These are phyloP conservation scores for Incumbomyces delicatus DNA, from an alignment of 2,329 filamentous ascomycete genomes.

Conservation along the genomic window DNA sequence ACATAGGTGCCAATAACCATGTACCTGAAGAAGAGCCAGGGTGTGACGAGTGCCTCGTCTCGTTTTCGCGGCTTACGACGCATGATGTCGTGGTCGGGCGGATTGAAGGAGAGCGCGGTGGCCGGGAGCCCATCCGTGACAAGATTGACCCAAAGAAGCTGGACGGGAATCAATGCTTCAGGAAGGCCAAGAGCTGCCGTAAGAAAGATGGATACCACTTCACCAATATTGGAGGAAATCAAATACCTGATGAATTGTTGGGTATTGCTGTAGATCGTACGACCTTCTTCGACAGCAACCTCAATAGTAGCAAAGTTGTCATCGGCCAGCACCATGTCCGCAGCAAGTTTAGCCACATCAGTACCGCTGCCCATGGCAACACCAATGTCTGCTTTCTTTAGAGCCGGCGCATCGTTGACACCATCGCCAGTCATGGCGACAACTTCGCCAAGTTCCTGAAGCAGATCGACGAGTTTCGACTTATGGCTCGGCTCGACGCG, in stretches of 20 bases:
- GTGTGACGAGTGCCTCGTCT: slow-evolving; percentile 82
- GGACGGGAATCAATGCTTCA: slow-evolving; percentile 90
- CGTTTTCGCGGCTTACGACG: slow-evolving; percentile 80
- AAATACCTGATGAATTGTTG: slow-evolving; percentile 99
- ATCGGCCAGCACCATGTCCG: slow-evolving; percentile 97
- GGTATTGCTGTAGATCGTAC: slow-evolving; percentile 99
- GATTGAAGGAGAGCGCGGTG: slow-evolving; percentile 95
- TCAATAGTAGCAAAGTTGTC: slow-evolving; percentile 99
- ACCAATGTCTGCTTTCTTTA: slow-evolving; percentile 98
- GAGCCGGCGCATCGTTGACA: slow-evolving; percentile 92
- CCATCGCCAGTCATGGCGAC: slow-evolving; percentile 99
- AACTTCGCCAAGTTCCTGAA: slow-evolving; percentile 85
- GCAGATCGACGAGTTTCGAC: slow-evolving; percentile 91
- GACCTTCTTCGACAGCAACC: slow-evolving; percentile 88
- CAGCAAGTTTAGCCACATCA: slow-evolving; percentile 89
- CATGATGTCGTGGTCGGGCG: slow-evolving; percentile 98
- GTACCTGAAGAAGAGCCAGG: slow-evolving; percentile 97
- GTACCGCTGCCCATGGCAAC: slow-evolving; percentile 98
- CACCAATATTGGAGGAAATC: slow-evolving; percentile 97
- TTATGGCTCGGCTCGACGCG: slow-evolving; percentile 94
- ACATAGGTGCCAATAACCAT: slow-evolving; percentile 94
- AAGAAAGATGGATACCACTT: slow-evolving; percentile 97
- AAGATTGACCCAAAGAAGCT: slow-evolving; percentile 96
- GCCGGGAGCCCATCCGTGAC: slow-evolving; percentile 95
- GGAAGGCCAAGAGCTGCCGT: slow-evolving; percentile 96